Conservation (phyloP, 2,329 filamentous ascomycete species). For the Ceratocystis papillata region DNA sequence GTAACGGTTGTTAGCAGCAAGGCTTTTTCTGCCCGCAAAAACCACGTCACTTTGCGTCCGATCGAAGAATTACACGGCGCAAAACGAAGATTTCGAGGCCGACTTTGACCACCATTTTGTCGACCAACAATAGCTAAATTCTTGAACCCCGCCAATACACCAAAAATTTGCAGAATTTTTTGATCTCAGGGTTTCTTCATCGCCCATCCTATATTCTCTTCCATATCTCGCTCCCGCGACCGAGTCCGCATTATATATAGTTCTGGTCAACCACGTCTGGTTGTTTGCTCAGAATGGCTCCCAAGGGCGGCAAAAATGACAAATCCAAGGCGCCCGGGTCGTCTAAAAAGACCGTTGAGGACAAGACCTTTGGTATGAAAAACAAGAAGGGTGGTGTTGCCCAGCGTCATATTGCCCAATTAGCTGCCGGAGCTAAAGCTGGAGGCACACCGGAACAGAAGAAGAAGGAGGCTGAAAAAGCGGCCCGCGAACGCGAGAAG, state of each 20-base stretch:
- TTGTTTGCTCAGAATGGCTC: slow-evolving; percentile 51
- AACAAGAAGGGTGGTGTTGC: slow-evolving; percentile 94
- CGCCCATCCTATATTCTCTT: background rate
- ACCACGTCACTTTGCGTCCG: slow-evolving; percentile 13
- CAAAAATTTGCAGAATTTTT: slow-evolving; percentile 11
- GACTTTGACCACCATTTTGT: slow-evolving; percentile 9
- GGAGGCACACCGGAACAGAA: slow-evolving; percentile 82
- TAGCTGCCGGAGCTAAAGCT: slow-evolving; percentile 60
- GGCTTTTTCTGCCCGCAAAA: slow-evolving; percentile 17
- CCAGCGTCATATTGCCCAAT: slow-evolving; percentile 80
- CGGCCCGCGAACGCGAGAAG: slow-evolving; percentile 71
- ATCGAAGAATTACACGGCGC: slow-evolving; percentile 11
- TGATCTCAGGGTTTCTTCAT: background rate
- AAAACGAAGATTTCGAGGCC: slow-evolving; percentile 6
- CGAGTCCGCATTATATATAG: too few relatives aligned
- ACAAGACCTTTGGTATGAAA: slow-evolving; percentile 99
- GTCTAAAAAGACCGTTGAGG: slow-evolving; percentile 65
- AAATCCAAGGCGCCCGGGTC: slow-evolving; percentile 42
- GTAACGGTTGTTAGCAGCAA: slow-evolving; percentile 12
- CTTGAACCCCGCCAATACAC: slow-evolving; percentile 9
- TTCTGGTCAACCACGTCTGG: background rate
- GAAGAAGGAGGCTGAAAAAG: slow-evolving; percentile 58
- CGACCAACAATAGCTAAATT: slow-evolving; percentile 22
- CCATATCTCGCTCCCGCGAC: too few relatives aligned
- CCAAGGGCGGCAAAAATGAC: slow-evolving; percentile 43